These are phyloP conservation scores for Populus hybrid DNA, from an alignment of 441 rosid genomes.

Conservation along the genomic window DNA sequence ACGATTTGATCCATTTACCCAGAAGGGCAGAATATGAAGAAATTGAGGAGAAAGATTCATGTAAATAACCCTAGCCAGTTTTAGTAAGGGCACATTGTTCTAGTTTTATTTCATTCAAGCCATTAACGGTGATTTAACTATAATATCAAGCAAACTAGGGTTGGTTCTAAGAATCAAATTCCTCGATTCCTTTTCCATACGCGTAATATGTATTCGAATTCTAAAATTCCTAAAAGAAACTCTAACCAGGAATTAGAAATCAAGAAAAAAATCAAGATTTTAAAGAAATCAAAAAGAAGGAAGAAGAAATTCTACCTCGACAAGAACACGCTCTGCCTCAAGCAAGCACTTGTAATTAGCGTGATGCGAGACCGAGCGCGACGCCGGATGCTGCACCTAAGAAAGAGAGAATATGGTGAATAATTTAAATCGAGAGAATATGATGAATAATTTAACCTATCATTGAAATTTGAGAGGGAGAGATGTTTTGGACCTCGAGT, in stretches of 20 bases:
- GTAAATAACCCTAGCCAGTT: background rate
- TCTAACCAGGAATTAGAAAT: background rate
- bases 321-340: slow-evolving; percentile 64
- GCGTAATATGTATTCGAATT: too few relatives aligned
- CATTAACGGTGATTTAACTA: background rate
- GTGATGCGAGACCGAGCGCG: slow-evolving; percentile 48
- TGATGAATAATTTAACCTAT: background rate
- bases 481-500: slow-evolving; percentile 47
- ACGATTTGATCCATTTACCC: slow-evolving; percentile 7
- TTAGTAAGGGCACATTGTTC: background rate
- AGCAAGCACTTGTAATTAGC: slow-evolving; percentile 68
- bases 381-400: slow-evolving; percentile 38
- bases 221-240: background rate
- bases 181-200: background rate
- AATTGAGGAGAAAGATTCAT: background rate
- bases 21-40: background rate
- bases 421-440: background rate
- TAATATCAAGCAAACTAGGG: background rate
- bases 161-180: background rate
- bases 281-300: background rate
- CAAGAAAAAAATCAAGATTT: background rate
- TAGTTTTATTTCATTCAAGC: too few relatives aligned
- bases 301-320: slow-evolving; percentile 44
- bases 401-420: slow-evolving; percentile 10
- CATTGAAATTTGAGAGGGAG: background rate